A percentile compares a stretch with the other conserved stretches of the same genome.
These are phyloP conservation scores for Neonectria punicea DNA, from an alignment of 2,329 filamentous ascomycete genomes.

Conservation along the genomic window DNA sequence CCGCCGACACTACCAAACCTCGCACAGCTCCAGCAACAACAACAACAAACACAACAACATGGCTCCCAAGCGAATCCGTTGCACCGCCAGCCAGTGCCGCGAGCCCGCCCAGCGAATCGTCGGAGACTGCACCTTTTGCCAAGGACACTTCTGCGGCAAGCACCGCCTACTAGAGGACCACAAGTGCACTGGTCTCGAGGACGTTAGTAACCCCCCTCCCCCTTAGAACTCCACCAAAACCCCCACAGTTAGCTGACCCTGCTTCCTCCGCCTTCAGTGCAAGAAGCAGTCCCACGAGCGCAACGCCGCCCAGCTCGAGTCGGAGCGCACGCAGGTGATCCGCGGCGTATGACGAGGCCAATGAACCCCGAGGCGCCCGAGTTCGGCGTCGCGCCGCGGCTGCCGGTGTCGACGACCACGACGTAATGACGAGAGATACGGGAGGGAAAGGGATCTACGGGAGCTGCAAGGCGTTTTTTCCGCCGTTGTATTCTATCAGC, in stretches of 20 bases:
- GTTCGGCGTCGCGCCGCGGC: conserved; percentile 35
- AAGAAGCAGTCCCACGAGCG: conserved; percentile 97
- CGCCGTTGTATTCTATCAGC: conserved; percentile 37
- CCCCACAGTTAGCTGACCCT: conserved; percentile 16
- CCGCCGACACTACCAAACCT: background rate
- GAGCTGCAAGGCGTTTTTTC: conserved; percentile 35
- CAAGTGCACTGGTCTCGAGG: conserved; percentile 90
- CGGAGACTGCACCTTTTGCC: conserved; percentile 95
- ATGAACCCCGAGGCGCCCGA: conserved; percentile 16
- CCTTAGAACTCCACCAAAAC: background rate
- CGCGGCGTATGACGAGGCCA: conserved; percentile 75
- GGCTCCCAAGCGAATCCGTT: conserved; percentile 83
- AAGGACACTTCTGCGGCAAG: conserved; percentile 93
- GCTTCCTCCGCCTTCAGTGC: conserved; percentile 64
- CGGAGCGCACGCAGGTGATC: conserved; percentile 93
- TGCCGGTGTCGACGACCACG: conserved; percentile 37
- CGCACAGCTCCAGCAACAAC: conserved; percentile 42
- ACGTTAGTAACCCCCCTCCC: conserved; percentile 64
- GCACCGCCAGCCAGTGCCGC: conserved; percentile 90
- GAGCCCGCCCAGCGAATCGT: conserved; percentile 91
- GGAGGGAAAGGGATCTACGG: conserved; percentile 31
- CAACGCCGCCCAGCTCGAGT: conserved; percentile 91
- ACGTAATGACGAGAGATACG: conserved; percentile 39
- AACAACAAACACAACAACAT: conserved; percentile 48
- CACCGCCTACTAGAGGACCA: conserved; percentile 95